Evolutionary conservation across 2,329 filamentous ascomycete species (phyloP).

Genomic region (Xylaria digitata): DNA sequence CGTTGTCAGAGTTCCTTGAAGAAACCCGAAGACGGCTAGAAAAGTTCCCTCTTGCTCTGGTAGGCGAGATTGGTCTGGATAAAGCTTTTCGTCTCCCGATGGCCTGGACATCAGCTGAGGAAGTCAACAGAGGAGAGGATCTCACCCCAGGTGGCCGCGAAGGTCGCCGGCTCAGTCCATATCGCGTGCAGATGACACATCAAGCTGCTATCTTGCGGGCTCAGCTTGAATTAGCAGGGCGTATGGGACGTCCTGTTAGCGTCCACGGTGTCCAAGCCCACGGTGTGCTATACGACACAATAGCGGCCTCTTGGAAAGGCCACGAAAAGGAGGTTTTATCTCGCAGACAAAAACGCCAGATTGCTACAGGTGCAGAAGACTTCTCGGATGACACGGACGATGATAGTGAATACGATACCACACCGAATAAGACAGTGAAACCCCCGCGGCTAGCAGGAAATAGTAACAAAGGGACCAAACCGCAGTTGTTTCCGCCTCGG

Average conservation of each 20-base stretch:
- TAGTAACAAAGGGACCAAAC: conserved; percentile 32
- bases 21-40: conserved; percentile 67
- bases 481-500: conserved; percentile 81
- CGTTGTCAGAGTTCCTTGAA: conserved; percentile 68
- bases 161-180: conserved; percentile 73
- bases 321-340: conserved; percentile 72
- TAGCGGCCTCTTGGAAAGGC: conserved; percentile 76
- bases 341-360: conserved; percentile 65
- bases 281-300: conserved; percentile 73
- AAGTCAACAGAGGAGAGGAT: conserved; percentile 56
- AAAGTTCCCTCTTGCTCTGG: conserved; percentile 70
- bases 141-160: conserved; percentile 78
- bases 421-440: background rate
- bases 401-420: conserved; percentile 51
- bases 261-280: conserved; percentile 82
- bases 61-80: conserved; percentile 84
- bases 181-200: conserved; percentile 75
- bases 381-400: conserved; percentile 55
- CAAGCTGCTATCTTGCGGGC: conserved; percentile 73
- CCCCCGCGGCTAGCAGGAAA: conserved; percentile 5
- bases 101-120: conserved; percentile 59
- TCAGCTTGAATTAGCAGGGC: conserved; percentile 77
- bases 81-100: conserved; percentile 79
- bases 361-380: conserved; percentile 61
- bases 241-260: conserved; percentile 72